These are phyloP conservation scores for Kregervanrija fluxuum DNA, from an alignment of 805 yeast species.

Conservation along the genomic window DNA sequence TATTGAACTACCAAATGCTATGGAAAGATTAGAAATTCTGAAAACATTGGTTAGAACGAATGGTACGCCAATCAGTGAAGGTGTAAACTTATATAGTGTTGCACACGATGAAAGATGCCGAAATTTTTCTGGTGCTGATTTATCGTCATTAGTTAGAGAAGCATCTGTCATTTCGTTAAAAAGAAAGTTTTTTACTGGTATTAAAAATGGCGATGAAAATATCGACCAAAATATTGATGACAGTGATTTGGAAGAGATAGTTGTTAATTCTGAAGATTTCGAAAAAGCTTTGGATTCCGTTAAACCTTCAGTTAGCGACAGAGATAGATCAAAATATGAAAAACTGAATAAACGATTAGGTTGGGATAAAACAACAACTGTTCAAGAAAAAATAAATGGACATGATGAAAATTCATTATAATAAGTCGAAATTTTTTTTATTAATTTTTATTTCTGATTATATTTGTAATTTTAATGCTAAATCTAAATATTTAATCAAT, in stretches of 20 bases:
- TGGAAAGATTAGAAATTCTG: conserved; percentile 77
- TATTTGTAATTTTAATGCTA: not conserved
- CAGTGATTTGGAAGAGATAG: conserved; percentile 24
- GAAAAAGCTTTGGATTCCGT: conserved; percentile 62
- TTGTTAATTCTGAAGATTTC: conserved; percentile 64
- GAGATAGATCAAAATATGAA: conserved; percentile 73
- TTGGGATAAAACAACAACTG: conserved; percentile 39
- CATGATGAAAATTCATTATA: conserved; percentile 1
- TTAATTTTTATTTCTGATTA: not conserved
- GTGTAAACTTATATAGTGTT: conserved; percentile 53
- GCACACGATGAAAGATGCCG: conserved; percentile 76
- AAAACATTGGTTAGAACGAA: conserved; percentile 65
- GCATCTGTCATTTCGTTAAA: conserved; percentile 88
- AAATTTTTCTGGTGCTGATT: conserved; percentile 94
- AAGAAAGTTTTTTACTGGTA: conserved; percentile 54
- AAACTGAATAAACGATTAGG: conserved; percentile 67
- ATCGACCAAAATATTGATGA: conserved; percentile 18
- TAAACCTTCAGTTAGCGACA: conserved; percentile 86
- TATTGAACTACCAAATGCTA: conserved; percentile 77
- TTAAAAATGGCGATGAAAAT: conserved; percentile 39
- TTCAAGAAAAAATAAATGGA: conserved; percentile 4
- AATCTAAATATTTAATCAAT: not conserved
- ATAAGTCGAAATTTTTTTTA: not conserved
- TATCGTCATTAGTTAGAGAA: conserved; percentile 85
- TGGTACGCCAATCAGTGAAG: conserved; percentile 62